Evolutionary conservation across 2,329 filamentous ascomycete genomes (phyloP).

Genomic region (Colletotrichum lupini): DNA sequence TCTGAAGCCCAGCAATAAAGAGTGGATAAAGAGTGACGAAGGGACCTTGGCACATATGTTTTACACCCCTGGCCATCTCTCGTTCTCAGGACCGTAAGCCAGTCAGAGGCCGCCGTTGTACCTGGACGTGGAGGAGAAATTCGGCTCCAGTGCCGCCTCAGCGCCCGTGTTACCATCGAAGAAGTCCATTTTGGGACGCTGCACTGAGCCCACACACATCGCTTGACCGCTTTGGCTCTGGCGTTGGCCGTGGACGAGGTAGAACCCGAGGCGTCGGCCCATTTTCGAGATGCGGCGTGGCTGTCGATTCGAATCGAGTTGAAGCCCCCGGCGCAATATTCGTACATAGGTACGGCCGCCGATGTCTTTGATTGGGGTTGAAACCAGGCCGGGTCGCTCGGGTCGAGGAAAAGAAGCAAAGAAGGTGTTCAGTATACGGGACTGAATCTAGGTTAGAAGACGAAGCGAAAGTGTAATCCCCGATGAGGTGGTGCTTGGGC

Average conservation of each 20-base stretch:
- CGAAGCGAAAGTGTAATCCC: conserved; percentile 32
- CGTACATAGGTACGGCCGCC: not conserved
- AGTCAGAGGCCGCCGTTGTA: conserved; percentile 25
- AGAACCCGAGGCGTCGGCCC: conserved; percentile 19
- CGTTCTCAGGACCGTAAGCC: conserved; percentile 17
- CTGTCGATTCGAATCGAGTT: conserved; percentile 8
- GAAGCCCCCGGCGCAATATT: not conserved
- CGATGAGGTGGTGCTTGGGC: not conserved
- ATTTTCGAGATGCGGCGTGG: conserved; percentile 5
- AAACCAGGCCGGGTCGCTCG: conserved; percentile 20
- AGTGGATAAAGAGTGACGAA: conserved; percentile 17
- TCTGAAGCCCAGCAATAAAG: conserved; percentile 14
- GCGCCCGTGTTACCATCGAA: not conserved
- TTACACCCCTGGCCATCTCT: conserved; percentile 25
- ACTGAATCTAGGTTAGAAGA: not conserved
- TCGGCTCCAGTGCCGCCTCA: conserved; percentile 26
- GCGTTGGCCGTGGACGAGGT: conserved; percentile 3
- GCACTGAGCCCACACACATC: conserved; percentile 10
- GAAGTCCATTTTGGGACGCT: conserved; percentile 17
- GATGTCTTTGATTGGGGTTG: conserved; percentile 13
- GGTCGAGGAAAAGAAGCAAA: conserved; percentile 11
- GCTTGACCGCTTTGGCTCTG: conserved; percentile 30
- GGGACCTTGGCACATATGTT: conserved; percentile 29
- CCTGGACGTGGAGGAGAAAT: conserved; percentile 21
- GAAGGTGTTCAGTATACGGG: conserved; percentile 4